phyloP scores from a whole-genome alignment of 192 early-diverging fungal genomes.

The Jimgerdemannia flammicorona region DNA sequence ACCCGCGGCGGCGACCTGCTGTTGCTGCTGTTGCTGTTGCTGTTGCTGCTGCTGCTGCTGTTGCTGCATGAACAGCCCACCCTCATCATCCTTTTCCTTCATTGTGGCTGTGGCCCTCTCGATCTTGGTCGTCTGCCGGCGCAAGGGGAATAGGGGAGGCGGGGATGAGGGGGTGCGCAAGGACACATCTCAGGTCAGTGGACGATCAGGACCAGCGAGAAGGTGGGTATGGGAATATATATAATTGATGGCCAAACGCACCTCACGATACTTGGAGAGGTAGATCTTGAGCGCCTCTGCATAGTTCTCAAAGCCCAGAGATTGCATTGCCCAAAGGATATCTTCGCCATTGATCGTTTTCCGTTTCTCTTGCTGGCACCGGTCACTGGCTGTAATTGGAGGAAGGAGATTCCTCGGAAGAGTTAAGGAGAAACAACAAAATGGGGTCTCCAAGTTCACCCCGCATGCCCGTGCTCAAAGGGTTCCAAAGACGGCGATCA shows the following conservation, averaged over 20 bases:
- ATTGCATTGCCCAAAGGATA: slow-evolving; percentile 97
- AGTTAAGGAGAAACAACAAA: slow-evolving; percentile 3
- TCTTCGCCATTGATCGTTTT: slow-evolving; percentile 99
- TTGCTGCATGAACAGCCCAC: slow-evolving; percentile 4
- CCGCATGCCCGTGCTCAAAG: neutral
- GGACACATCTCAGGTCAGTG: too few relatives aligned
- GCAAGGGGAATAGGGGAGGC: neutral
- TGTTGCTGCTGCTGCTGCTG: slow-evolving; percentile 4
- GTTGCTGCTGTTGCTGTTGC: neutral
- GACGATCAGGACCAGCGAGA: neutral
- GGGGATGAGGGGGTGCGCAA: neutral
- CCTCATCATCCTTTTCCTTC: slow-evolving; percentile 49
- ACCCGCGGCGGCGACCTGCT: neutral
- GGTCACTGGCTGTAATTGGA: slow-evolving; percentile 73
- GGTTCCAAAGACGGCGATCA: slow-evolving; percentile 2
- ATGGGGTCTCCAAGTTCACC: neutral
- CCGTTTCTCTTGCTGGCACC: slow-evolving; percentile 91
- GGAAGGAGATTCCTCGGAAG: slow-evolving; percentile 16
- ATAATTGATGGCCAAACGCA: slow-evolving; percentile 38
- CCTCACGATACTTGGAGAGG: slow-evolving; percentile 86
- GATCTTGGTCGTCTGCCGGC: slow-evolving; percentile 45
- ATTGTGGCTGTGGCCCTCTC: slow-evolving; percentile 39
- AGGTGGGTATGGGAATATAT: neutral
- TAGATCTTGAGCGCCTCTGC: slow-evolving; percentile 86
- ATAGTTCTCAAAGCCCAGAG: slow-evolving; percentile 98